phyloP scores from a whole-genome alignment of 306 rosid genomes.

The Abrus precatorius region DNA sequence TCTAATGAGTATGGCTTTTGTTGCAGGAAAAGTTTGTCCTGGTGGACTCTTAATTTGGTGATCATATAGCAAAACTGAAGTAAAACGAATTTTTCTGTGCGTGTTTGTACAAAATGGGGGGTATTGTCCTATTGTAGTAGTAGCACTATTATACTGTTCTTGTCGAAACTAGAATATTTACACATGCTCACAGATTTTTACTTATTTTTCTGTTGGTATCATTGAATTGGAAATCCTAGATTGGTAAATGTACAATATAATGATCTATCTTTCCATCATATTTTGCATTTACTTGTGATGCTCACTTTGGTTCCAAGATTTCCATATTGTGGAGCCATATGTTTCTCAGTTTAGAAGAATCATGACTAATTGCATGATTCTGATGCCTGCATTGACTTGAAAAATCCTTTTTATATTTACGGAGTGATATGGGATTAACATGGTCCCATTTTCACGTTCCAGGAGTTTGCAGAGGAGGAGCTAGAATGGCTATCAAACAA shows the following conservation, averaged over 20 bases:
- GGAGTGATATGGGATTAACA: conserved; percentile 11
- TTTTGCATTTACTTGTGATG: conserved; percentile 35
- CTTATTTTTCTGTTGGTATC: conserved; percentile 22
- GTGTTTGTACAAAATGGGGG: neutral
- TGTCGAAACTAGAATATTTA: neutral
- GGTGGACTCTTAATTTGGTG: conserved; percentile 1
- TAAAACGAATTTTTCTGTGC: neutral
- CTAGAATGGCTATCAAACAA: conserved; percentile 89
- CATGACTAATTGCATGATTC: conserved; percentile 14
- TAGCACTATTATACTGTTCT: neutral
- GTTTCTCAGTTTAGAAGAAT: conserved; percentile 4
- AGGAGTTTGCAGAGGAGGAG: conserved; percentile 77
- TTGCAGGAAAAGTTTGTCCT: conserved; percentile 14
- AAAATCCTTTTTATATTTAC: neutral
- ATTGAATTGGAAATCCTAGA: conserved; percentile 2
- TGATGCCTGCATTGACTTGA: conserved; percentile 35
- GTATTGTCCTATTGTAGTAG: neutral
- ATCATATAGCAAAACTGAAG: neutral
- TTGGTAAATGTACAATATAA: conserved; percentile 27
- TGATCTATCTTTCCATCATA: neutral
- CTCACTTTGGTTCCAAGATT: conserved; percentile 39
- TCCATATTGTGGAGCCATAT: conserved; percentile 29
- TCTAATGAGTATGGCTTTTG: conserved; percentile 11
- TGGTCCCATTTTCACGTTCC: conserved; percentile 19
- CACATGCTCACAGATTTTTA: neutral